Evolutionary conservation across 805 yeast species (phyloP).

Genomic region (Pichia manshurica): DNA sequence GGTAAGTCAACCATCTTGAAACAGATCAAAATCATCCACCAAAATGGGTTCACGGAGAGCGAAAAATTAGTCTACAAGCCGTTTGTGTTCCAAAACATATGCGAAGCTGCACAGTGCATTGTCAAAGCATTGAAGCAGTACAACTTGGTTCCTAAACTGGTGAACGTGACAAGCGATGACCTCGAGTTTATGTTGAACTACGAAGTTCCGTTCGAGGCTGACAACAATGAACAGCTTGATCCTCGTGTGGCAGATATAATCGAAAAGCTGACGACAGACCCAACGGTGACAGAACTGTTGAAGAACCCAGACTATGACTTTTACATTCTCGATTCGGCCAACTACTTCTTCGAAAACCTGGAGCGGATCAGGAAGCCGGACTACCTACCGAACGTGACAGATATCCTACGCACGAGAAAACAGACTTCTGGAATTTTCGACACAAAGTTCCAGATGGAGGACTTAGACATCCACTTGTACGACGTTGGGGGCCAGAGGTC

Average conservation of each 20-base stretch:
- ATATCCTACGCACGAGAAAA: constrained; percentile 79
- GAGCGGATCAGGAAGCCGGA: constrained; percentile 52
- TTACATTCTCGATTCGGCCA: constrained; percentile 81
- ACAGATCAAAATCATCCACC: constrained; percentile 75
- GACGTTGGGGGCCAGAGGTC: constrained; percentile 95
- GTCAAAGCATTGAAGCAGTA: constrained; percentile 59
- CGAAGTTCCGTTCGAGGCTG: constrained; percentile 49
- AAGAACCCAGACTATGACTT: constrained; percentile 61
- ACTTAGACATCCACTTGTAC: constrained; percentile 54
- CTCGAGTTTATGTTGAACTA: constrained; percentile 40
- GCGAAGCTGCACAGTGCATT: constrained; percentile 70
- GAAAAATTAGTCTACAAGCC: constrained; percentile 73
- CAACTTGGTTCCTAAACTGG: constrained; percentile 33
- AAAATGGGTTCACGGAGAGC: constrained; percentile 62
- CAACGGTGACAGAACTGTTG: constrained; percentile 52
- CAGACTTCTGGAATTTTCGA: constrained; percentile 92
- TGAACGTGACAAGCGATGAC: constrained; percentile 32
- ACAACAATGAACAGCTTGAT: constrained; percentile 44
- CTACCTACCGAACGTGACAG: constrained; percentile 70
- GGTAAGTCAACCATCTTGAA: constrained; percentile 79
- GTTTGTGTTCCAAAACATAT: constrained; percentile 68
- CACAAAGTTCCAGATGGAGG: constrained; percentile 69
- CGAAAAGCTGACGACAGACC: constrained; percentile 47
- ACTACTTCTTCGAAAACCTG: constrained; percentile 65
- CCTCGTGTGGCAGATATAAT: constrained; percentile 44